Evolutionary conservation across 345 rosid genomes (phyloP).

Genomic region (Gossypium thurberi): DNA sequence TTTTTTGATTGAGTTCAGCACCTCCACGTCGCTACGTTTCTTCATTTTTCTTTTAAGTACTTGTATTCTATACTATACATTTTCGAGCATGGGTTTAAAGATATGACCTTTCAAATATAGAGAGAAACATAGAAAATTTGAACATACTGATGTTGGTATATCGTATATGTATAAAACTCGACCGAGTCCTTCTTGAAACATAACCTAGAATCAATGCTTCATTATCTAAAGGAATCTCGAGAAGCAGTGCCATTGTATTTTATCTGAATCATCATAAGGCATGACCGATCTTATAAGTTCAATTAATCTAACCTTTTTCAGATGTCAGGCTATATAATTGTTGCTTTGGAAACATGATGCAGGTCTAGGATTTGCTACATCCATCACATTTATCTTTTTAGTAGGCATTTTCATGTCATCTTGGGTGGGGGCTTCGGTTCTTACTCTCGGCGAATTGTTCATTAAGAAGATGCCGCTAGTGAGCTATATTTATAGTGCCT

Average conservation of each 20-base stretch:
- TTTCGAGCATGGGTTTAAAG: no score
- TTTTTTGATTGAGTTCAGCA: neutral
- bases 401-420: constrained; percentile 47
- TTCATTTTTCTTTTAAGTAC: no score
- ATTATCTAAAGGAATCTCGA: neutral
- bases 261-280: no score
- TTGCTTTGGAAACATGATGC: constrained; percentile 5
- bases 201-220: neutral
- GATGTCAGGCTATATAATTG: no score
- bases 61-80: no score
- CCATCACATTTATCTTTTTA: constrained; percentile 60
- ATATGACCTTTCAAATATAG: no score
- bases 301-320: no score
- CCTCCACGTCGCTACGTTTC: neutral
- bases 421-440: constrained; percentile 33
- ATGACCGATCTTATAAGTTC: no score
- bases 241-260: neutral
- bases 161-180: no score
- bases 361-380: constrained; percentile 78
- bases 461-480: constrained; percentile 73
- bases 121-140: no score
- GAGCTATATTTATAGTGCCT: constrained; percentile 69
- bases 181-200: no score
- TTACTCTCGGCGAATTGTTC: constrained; percentile 65
- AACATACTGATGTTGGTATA: no score